Evolutionary conservation across 805 yeast species (phyloP).

Genomic region (Yamadazyma olivae): DNA sequence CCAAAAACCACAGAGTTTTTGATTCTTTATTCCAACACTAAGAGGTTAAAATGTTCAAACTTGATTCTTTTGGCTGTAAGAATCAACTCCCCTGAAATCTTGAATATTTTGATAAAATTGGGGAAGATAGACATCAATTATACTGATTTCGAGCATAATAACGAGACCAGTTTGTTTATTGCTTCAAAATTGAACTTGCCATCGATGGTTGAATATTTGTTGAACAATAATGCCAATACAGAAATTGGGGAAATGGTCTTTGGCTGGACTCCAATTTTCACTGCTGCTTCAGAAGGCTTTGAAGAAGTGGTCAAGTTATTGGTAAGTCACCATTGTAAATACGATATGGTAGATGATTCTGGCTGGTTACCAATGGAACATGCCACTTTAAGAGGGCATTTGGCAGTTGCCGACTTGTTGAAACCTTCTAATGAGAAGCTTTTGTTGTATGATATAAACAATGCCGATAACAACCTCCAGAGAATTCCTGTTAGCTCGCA

Average conservation of each 20-base stretch:
- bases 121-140: conserved; percentile 65
- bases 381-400: conserved; percentile 86
- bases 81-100: conserved; percentile 55
- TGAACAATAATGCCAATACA: conserved; percentile 62
- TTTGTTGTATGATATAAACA: conserved; percentile 35
- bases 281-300: conserved; percentile 85
- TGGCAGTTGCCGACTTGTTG: conserved; percentile 62
- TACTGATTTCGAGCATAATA: conserved; percentile 51
- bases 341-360: conserved; percentile 64
- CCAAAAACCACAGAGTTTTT: conserved; percentile 69
- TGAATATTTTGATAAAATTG: conserved; percentile 50
- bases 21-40: conserved; percentile 40
- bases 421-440: conserved; percentile 42
- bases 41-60: conserved; percentile 49
- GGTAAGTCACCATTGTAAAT: conserved; percentile 51
- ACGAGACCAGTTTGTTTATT: conserved; percentile 80
- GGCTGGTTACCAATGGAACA: conserved; percentile 99
- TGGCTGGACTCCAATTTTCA: conserved; percentile 94
- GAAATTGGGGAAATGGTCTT: conserved; percentile 75
- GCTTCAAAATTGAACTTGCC: conserved; percentile 64
- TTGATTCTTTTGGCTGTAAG: conserved; percentile 67
- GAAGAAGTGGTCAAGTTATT: conserved; percentile 54
- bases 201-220: conserved; percentile 51
- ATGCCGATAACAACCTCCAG: conserved; percentile 30
- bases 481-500: conserved; percentile 16